A percentile compares a stretch with the other conserved stretches of the same genome.
Conservation (phyloP, 1,139 yeast genomes). For the Yamadazyma blattariae region DNA sequence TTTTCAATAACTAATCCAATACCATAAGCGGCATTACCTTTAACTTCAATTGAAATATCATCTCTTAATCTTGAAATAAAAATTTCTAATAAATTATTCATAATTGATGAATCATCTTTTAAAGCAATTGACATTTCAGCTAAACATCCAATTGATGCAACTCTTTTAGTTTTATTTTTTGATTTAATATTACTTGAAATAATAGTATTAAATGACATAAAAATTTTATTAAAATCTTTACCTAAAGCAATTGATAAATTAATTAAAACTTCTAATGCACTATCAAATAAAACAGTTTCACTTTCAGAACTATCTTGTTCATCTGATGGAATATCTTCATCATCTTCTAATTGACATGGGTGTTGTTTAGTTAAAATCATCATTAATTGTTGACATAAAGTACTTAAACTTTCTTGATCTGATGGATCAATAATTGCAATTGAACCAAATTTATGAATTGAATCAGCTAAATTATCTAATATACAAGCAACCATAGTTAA, state of each 20-base stretch:
- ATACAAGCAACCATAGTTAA: constrained; percentile 75
- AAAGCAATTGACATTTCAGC: constrained; percentile 86
- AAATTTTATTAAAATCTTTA: constrained; percentile 69
- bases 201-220: constrained; percentile 68
- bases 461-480: constrained; percentile 71
- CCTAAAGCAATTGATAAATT: constrained; percentile 73
- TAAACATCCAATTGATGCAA: constrained; percentile 81
- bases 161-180: constrained; percentile 72
- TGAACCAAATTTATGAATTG: constrained; percentile 72
- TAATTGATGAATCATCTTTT: constrained; percentile 63
- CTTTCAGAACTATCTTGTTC: constrained; percentile 79
- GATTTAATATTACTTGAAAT: constrained; percentile 60
- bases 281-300: constrained; percentile 81
- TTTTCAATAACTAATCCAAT: constrained; percentile 78
- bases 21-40: constrained; percentile 96
- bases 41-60: constrained; percentile 84
- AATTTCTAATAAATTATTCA: constrained; percentile 66
- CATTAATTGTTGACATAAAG: constrained; percentile 68
- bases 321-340: constrained; percentile 51
- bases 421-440: constrained; percentile 61
- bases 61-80: constrained; percentile 66
- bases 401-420: constrained; percentile 60
- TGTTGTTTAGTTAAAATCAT: constrained; percentile 76
- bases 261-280: constrained; percentile 82
- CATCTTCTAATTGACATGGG: constrained; percentile 67